Evolutionary conservation across 2,329 filamentous ascomycete species (phyloP), one percentile per base, ranked within the genome.

Genomic region (Leptosphaerulina australis): DNA sequence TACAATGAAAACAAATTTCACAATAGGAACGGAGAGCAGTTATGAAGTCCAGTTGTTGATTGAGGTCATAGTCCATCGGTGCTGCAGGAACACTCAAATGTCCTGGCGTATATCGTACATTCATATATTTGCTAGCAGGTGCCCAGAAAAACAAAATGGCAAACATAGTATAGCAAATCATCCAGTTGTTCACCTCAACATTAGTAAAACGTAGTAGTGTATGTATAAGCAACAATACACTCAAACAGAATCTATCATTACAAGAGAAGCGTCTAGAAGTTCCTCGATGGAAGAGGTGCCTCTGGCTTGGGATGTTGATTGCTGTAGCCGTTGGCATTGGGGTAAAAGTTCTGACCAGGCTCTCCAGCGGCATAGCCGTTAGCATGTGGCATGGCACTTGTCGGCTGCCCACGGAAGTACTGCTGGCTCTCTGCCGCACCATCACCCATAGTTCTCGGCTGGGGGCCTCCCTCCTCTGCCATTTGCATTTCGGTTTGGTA

Each of bases 401-500:
- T 38, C 9, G 37, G 14, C 21, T 46, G 50, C 3, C 63, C 66
- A 9, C 65, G 61, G 53, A 58, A 70, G 34, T 69, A 68, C 31
- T 62, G 58, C 15, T 58, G 55, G 21, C 55, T 62, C 10, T 70
- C 55, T 9, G 63, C 61, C 3, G 62, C 66, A 2, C 59, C 62
- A 26, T 68, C 63, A 17, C 64, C 62, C 36, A 56, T 55, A 3
- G 48, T 30, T 14, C 45, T 53, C 18, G 39, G 50, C 10, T 38
- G 33, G 20, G 41, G 25, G 6, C 54, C 55, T 15, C 55, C 58
- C 50, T 63, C 55, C 52, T 62, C 59, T 1, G 62, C 61, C 53
- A 67, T 59, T 39, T 72, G 67, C 63, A 74, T 71, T 34, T 71
- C 62, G 2, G 70, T 74, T 49, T 68, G 62, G 41, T 59, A 52